Percentiles rank a stretch among this genome's conserved stretches.
Evolutionary conservation across 768 basidiomycete genomes (phyloP).

Genomic region (Suillus subluteus): DNA sequence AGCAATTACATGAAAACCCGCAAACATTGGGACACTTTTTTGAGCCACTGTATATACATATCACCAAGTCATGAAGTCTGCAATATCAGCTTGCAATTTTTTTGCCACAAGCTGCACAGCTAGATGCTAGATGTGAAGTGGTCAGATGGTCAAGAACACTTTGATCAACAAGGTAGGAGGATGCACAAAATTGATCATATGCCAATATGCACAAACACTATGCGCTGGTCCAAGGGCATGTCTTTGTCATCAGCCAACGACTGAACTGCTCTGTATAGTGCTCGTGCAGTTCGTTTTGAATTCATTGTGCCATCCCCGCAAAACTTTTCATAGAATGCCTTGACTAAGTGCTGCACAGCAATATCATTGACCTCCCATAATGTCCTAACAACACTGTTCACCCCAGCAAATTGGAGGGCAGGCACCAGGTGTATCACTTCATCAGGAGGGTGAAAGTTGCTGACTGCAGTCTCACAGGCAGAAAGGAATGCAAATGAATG

Average conservation of each 20-base stretch:
- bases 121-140: background rate
- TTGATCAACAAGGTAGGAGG: background rate
- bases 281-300: constrained; percentile 5
- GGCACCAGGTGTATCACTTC: too few species aligned
- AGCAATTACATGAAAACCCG: too few species aligned
- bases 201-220: constrained; percentile 15
- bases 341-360: background rate
- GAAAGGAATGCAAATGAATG: too few species aligned
- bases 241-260: background rate
- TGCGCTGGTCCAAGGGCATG: constrained; percentile 4
- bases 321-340: constrained; percentile 11
- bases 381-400: too few species aligned
- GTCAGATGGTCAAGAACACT: background rate
- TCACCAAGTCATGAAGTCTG: background rate
- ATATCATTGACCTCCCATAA: too few species aligned
- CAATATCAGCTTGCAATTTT: background rate
- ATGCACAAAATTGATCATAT: background rate
- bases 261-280: constrained; percentile 11
- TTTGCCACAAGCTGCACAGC: background rate
- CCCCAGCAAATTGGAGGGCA: too few species aligned
- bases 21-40: too few species aligned
- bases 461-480: too few species aligned
- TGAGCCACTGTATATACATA: too few species aligned
- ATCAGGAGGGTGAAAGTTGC: too few species aligned
- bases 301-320: constrained; percentile 1